These are phyloP conservation scores for Solioccasus polychromus DNA, from an alignment of 768 basidiomycete species.

Conservation along the genomic window DNA sequence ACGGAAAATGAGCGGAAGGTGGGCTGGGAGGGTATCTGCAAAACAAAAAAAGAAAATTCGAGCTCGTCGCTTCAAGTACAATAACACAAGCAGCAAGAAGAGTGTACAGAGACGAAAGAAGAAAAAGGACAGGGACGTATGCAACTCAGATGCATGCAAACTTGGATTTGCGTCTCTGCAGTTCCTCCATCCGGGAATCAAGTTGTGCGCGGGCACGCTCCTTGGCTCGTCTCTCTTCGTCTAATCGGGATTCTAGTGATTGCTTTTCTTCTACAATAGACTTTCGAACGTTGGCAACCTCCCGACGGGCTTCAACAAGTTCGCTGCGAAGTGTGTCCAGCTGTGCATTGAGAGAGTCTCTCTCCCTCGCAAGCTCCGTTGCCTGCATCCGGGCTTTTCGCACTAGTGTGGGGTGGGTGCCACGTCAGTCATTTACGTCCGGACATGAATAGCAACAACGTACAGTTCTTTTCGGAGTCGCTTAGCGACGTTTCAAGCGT, in stretches of 20 bases:
- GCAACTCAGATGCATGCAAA: constrained; percentile 75
- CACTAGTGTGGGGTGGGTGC: constrained; percentile 42
- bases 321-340: constrained; percentile 68
- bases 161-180: constrained; percentile 83
- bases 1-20: constrained; percentile 16
- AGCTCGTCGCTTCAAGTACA: constrained; percentile 28
- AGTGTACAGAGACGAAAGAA: constrained; percentile 9
- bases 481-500: constrained; percentile 83
- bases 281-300: constrained; percentile 71
- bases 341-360: constrained; percentile 68
- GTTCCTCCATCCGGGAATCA: constrained; percentile 84
- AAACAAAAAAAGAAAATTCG: constrained; percentile 23
- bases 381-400: constrained; percentile 94
- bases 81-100: constrained; percentile 29
- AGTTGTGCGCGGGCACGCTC: constrained; percentile 86
- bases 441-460: constrained; percentile 33
- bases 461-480: constrained; percentile 91
- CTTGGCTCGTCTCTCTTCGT: constrained; percentile 86
- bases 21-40: constrained; percentile 29
- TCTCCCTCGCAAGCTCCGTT: constrained; percentile 82
- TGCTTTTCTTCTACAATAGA: constrained; percentile 90
- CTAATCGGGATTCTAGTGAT: constrained; percentile 74
- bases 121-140: constrained; percentile 4
- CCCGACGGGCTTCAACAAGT: constrained; percentile 73
- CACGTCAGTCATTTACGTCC: constrained; percentile 7